These are phyloP conservation scores for Nakaseomyces delphensis DNA, from an alignment of 1,139 yeast species.

Conservation along the genomic window DNA sequence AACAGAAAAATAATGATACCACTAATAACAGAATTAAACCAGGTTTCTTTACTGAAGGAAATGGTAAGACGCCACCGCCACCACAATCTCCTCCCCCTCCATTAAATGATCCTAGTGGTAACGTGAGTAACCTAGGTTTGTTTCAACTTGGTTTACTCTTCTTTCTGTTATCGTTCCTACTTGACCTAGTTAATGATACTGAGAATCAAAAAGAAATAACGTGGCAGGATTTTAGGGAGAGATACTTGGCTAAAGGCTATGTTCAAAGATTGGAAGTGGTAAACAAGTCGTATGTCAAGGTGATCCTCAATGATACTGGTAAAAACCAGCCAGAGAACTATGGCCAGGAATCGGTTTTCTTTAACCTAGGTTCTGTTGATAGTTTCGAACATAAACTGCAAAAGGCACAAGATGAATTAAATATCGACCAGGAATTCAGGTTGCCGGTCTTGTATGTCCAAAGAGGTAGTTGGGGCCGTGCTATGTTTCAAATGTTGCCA, in stretches of 20 bases:
- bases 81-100: constrained; percentile 10
- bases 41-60: neutral
- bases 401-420: constrained; percentile 51
- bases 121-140: constrained; percentile 28
- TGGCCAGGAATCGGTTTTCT: constrained; percentile 42
- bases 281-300: constrained; percentile 57
- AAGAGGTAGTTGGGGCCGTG: constrained; percentile 48
- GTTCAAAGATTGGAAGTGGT: constrained; percentile 61
- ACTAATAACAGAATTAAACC: neutral
- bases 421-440: constrained; percentile 50
- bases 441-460: constrained; percentile 59
- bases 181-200: constrained; percentile 25
- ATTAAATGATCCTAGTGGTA: constrained; percentile 28
- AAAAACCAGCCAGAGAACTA: constrained; percentile 36
- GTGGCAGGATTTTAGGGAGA: constrained; percentile 60
- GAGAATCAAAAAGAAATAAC: constrained; percentile 34
- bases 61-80: neutral
- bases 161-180: constrained; percentile 27
- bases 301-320: constrained; percentile 56
- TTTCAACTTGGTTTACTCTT: constrained; percentile 31
- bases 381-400: constrained; percentile 62
- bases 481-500: constrained; percentile 55
- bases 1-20: neutral
- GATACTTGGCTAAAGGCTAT: constrained; percentile 53
- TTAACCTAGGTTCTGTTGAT: constrained; percentile 68